Percentiles rank a stretch among this genome's conserved stretches.
phyloP scores from a whole-genome alignment of 176 grass and related monocot genomes.

The Ensete ventricosum region DNA sequence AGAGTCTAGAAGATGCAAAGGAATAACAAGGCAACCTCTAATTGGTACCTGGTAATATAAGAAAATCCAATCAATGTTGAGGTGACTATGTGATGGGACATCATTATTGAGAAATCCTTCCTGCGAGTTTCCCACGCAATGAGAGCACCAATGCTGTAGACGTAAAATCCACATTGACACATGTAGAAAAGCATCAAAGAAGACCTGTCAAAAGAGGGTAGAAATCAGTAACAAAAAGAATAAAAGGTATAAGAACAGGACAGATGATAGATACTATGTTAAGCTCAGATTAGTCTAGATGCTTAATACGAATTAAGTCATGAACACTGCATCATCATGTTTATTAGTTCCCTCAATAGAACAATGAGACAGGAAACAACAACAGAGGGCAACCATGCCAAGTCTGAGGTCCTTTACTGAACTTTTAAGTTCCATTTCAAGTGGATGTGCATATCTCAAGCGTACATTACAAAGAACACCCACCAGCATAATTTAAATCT shows the following conservation, averaged over 20 bases:
- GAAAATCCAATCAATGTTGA: slow-evolving; percentile 81
- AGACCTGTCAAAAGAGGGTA: slow-evolving; percentile 21
- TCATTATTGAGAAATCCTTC: slow-evolving; percentile 97
- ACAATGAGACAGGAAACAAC: background rate
- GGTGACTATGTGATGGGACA: slow-evolving; percentile 98
- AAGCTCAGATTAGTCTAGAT: background rate
- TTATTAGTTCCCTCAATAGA: background rate
- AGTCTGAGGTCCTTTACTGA: no score
- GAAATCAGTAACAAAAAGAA: slow-evolving; percentile 26
- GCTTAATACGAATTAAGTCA: background rate
- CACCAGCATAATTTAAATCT: no score
- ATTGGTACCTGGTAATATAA: slow-evolving; percentile 65
- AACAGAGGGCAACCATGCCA: no score
- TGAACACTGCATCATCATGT: no score
- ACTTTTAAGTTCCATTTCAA: no score
- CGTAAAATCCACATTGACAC: slow-evolving; percentile 97
- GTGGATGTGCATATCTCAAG: no score
- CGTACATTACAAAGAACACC: no score
- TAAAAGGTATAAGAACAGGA: background rate
- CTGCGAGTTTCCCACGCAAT: slow-evolving; percentile 97
- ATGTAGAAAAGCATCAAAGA: slow-evolving; percentile 93
- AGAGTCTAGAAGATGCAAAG: slow-evolving; percentile 11
- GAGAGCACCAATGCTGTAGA: slow-evolving; percentile 92
- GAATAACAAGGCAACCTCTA: slow-evolving; percentile 13
- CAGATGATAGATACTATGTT: background rate